These are phyloP conservation scores for Ceratocystis lukuohia DNA, from an alignment of 2,329 filamentous ascomycete genomes.

Conservation along the genomic window DNA sequence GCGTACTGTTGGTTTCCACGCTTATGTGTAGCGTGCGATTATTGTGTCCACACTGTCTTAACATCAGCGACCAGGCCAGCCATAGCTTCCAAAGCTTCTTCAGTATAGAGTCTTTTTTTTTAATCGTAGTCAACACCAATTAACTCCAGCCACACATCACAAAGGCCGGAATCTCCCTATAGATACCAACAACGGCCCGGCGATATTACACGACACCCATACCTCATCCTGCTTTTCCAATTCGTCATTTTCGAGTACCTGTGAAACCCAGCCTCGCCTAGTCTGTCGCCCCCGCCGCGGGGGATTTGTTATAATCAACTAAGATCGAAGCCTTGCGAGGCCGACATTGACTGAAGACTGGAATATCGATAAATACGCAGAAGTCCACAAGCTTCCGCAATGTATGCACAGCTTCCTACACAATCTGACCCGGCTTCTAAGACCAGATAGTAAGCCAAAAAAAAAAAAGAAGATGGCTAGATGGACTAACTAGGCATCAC, in stretches of 20 bases:
- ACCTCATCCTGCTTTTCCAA: background rate
- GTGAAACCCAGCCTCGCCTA: background rate
- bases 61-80: conserved; percentile 13
- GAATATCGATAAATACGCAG: background rate
- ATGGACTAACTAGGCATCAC: background rate
- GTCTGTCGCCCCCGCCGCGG: background rate
- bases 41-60: conserved; percentile 2
- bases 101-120: background rate
- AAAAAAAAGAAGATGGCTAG: background rate
- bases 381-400: background rate
- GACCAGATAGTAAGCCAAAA: background rate
- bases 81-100: conserved; percentile 4
- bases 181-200: background rate
- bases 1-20: background rate
- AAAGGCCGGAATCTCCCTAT: background rate
- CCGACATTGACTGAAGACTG: background rate
- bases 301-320: background rate
- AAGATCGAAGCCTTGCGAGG: background rate
- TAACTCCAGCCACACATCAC: background rate
- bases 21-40: background rate
- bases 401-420: background rate
- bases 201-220: background rate
- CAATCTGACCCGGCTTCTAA: conserved; percentile 24
- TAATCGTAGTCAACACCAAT: background rate
- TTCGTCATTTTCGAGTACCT: background rate